Evolutionary conservation across 1,284 basidiomycete species (phyloP).

Genomic region (Ustilago xerochloae): DNA sequence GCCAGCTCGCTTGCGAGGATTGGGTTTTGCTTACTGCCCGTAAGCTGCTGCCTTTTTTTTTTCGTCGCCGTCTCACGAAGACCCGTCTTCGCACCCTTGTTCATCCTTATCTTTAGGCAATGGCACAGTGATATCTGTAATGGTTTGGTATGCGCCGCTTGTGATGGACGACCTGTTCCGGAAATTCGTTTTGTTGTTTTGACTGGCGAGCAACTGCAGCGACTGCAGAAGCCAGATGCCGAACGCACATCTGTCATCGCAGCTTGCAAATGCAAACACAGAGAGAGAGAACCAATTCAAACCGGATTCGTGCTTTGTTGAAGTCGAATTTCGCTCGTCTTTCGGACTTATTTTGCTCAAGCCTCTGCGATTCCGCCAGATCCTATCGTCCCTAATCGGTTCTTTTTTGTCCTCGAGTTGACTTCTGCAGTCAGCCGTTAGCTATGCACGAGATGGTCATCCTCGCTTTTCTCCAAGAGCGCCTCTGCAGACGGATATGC

Average conservation of each 20-base stretch:
- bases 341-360: conserved; percentile 2
- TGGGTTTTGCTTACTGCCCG: conserved; percentile 1
- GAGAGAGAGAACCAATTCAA: not conserved
- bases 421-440: not conserved
- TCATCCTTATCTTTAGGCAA: not conserved
- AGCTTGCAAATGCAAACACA: not conserved
- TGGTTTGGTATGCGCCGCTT: too few relatives aligned
- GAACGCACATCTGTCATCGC: conserved; percentile 10
- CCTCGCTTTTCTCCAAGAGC: not conserved
- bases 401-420: not conserved
- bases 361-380: not conserved
- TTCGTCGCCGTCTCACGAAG: not conserved
- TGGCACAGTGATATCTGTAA: too few relatives aligned
- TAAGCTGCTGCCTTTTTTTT: not conserved
- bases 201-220: not conserved
- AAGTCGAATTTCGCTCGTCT: not conserved
- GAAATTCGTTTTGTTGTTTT: not conserved
- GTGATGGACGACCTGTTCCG: not conserved
- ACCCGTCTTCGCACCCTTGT: not conserved
- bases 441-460: conserved; percentile 12
- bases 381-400: conserved; percentile 3
- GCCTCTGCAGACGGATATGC: conserved; percentile 8
- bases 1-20: not conserved
- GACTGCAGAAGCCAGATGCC: conserved; percentile 12
- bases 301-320: conserved; percentile 13